Percentiles rank a stretch among this genome's conserved stretches.
These are phyloP conservation scores for Pugionium cornutum DNA, from an alignment of 345 rosid genomes.

Conservation along the genomic window DNA sequence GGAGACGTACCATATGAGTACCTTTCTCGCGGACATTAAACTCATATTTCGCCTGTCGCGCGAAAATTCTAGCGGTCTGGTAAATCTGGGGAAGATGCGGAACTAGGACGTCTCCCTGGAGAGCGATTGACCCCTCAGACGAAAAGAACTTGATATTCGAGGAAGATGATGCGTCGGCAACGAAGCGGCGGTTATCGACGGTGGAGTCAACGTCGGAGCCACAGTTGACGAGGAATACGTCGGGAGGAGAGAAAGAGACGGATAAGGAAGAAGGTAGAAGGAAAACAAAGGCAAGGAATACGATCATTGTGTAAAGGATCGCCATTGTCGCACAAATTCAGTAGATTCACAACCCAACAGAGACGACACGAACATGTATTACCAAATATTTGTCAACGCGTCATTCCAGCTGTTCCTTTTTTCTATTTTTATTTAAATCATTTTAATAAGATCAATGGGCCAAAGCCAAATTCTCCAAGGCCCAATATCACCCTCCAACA, in stretches of 20 bases:
- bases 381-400: too few species aligned
- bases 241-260: slow-evolving; percentile 52
- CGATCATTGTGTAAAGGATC: slow-evolving; percentile 21
- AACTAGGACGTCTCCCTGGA: slow-evolving; percentile 36
- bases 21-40: slow-evolving; percentile 65
- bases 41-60: slow-evolving; percentile 58
- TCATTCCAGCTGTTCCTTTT: too few species aligned
- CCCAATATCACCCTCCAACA: too few species aligned
- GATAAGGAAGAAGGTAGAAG: slow-evolving; percentile 31
- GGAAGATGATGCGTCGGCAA: slow-evolving; percentile 49
- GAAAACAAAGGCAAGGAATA: slow-evolving; percentile 25
- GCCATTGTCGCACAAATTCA: slow-evolving; percentile 27
- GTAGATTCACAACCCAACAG: not conserved
- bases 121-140: slow-evolving; percentile 43
- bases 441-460: too few species aligned
- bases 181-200: slow-evolving; percentile 63
- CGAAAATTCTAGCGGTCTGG: slow-evolving; percentile 64
- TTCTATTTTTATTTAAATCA: too few species aligned
- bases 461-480: too few species aligned
- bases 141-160: slow-evolving; percentile 30
- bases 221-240: slow-evolving; percentile 64
- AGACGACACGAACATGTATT: too few species aligned
- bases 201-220: slow-evolving; percentile 63
- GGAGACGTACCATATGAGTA: slow-evolving; percentile 76
- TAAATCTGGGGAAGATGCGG: slow-evolving; percentile 52